A percentile compares a stretch with the other conserved stretches of the same genome.
Conservation (phyloP, 2,329 filamentous ascomycete species). For the Scedosporium aurantiacum region DNA sequence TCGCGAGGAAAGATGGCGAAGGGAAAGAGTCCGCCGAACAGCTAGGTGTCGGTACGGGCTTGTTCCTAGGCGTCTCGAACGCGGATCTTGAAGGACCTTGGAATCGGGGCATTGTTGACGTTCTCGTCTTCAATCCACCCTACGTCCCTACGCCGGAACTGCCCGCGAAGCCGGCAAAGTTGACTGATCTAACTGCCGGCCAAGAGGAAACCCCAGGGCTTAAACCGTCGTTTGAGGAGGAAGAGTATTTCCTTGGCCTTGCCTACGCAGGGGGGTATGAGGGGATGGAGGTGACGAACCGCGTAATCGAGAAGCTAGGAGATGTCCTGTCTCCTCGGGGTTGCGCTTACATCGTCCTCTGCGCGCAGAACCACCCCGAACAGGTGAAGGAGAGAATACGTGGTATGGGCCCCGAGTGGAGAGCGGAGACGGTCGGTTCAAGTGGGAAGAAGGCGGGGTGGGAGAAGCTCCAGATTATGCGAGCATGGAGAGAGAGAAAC, state of each 20-base stretch:
- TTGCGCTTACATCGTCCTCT: slow-evolving; percentile 81
- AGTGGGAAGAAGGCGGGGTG: slow-evolving; percentile 86
- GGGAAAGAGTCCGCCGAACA: slow-evolving; percentile 15
- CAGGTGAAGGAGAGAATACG: slow-evolving; percentile 55
- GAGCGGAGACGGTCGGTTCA: slow-evolving; percentile 62
- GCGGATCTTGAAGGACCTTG: slow-evolving; percentile 60
- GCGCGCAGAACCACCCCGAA: slow-evolving; percentile 78
- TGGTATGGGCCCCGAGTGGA: slow-evolving; percentile 49
- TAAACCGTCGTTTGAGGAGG: slow-evolving; percentile 54
- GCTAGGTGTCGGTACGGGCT: slow-evolving; percentile 22
- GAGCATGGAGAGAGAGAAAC: slow-evolving; percentile 57
- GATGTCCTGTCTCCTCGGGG: slow-evolving; percentile 52
- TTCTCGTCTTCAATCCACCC: slow-evolving; percentile 92
- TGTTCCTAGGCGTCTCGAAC: slow-evolving; percentile 55
- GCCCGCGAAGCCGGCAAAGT: slow-evolving; percentile 37
- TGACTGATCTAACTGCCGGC: slow-evolving; percentile 12
- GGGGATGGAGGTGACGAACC: slow-evolving; percentile 88
- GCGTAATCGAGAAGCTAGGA: slow-evolving; percentile 61
- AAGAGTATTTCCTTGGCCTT: slow-evolving; percentile 72
- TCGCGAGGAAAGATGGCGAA: slow-evolving; percentile 21
- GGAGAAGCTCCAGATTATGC: slow-evolving; percentile 85
- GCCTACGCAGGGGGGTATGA: slow-evolving; percentile 82
- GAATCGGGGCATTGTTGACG: slow-evolving; percentile 52
- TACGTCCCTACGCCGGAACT: slow-evolving; percentile 81
- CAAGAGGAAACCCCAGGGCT: slow-evolving; percentile 15